Evolutionary conservation across 352 stramenopile species (phyloP).

Genomic region (Globisporangium echinulatum): DNA sequence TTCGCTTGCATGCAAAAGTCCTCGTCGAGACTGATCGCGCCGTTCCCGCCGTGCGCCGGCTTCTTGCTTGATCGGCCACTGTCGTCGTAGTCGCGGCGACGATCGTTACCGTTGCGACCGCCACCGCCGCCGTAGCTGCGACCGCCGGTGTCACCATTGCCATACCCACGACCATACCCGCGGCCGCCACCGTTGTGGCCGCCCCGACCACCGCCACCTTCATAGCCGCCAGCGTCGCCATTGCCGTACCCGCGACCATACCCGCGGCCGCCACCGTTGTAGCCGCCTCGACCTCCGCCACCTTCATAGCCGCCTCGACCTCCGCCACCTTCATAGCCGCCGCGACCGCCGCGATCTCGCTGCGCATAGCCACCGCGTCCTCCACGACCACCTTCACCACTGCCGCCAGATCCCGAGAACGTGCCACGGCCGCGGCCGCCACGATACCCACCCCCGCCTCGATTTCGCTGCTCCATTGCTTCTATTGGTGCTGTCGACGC

Average conservation of each 20-base stretch:
- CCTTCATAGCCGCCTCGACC: slow-evolving; percentile 1
- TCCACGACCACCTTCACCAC: neutral
- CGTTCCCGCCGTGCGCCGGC: slow-evolving; percentile 4
- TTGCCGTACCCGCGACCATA: neutral
- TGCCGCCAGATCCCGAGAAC: neutral
- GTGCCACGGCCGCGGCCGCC: slow-evolving; percentile 1
- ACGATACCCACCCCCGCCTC: neutral
- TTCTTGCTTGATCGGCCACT: slow-evolving; percentile 4
- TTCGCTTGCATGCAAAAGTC: slow-evolving; percentile 69
- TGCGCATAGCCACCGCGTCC: slow-evolving; percentile 8
- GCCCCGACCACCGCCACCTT: slow-evolving; percentile 2
- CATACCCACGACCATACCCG: neutral
- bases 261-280: neutral
- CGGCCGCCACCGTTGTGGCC: slow-evolving; percentile 1
- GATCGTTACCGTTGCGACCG: neutral
- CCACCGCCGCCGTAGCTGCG: neutral
- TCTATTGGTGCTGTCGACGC: too few relatives aligned
- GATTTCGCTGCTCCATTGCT: too few relatives aligned
- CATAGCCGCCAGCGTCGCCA: slow-evolving; percentile 1
- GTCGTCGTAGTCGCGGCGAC: slow-evolving; percentile 7
- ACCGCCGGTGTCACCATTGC: neutral
- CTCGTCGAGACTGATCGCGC: slow-evolving; percentile 46
- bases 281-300: slow-evolving; percentile 4
- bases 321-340: slow-evolving; percentile 2
- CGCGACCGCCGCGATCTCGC: slow-evolving; percentile 6